Evolutionary conservation across 371 early-diverging fungal genomes (phyloP), one percentile per base, ranked within the genome.

Genomic region (Mortierella sp.): DNA sequence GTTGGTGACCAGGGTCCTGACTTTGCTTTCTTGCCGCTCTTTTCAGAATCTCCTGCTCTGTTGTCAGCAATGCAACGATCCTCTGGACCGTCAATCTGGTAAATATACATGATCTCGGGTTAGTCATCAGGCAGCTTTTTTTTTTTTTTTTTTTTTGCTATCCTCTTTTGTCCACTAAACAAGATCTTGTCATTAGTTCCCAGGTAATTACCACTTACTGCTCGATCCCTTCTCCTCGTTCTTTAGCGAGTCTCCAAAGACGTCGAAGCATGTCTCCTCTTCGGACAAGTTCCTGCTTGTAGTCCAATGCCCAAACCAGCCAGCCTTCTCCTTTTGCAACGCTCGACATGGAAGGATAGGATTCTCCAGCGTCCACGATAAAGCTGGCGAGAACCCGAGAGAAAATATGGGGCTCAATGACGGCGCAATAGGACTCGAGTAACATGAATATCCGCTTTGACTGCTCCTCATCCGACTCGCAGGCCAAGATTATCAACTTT

Each of bases 231-330:
- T 70, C 70, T 1, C 68, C 70, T 5, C 74, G 64, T 19, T 45
- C 51, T 15, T 66, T 59, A 16, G 70, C 74, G 6, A 70, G 46
- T 30, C 28, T 67, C 80, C 80, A 80, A 4, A 80, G 51, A 21
- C 64, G 62, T 52, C 48, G 65, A 16, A 67, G 46, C 64, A 80
- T 67, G 2, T 65, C 57, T 7, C 80, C 80, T 68, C 57, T 70
- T 61, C 64, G 53, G 5, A 45, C 57, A n/a, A 74, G 71, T 18
- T 70, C 80, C 12, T 62, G 68, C 43, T 74, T 80, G 25, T 74
- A 80, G 15, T 80, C 74, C 19, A 70, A 25, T 1, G 65, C 43
- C 66, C 60, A 74, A 0, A 57, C 65, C 11, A 80, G 62, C 80
- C 80, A 80, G 5, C 80, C 74, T 6, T 30, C 46, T 28, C 50